Conservation (phyloP, 73 alveolate genomes). For the Paramecium biaurelia region DNA sequence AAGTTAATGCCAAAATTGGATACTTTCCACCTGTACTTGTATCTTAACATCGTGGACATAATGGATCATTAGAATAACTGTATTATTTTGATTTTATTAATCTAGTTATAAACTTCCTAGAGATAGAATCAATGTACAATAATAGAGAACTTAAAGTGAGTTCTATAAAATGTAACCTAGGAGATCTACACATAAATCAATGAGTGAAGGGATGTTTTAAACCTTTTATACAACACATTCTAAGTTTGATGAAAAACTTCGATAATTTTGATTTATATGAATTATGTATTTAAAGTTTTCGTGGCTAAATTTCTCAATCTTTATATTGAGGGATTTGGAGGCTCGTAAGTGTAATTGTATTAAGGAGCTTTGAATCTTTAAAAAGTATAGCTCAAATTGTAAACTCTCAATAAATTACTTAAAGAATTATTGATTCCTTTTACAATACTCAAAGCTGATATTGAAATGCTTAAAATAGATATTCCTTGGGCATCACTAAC, state of each 20-base stretch:
- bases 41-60: neutral
- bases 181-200: neutral
- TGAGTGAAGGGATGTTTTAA: neutral
- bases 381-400: slow-evolving; percentile 29
- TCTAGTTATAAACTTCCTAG: neutral
- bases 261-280: slow-evolving; percentile 47
- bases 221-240: slow-evolving; percentile 46
- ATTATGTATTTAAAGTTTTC: slow-evolving; percentile 46
- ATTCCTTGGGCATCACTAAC: slow-evolving; percentile 35
- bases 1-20: neutral
- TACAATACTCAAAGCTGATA: slow-evolving; percentile 34
- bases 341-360: neutral
- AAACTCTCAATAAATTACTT: slow-evolving; percentile 27
- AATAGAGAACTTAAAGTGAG: neutral
- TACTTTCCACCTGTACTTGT: neutral
- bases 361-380: slow-evolving; percentile 42
- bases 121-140: neutral
- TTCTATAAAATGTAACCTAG: neutral
- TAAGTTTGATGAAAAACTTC: slow-evolving; percentile 38
- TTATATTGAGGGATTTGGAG: slow-evolving; percentile 38
- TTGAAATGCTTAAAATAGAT: slow-evolving; percentile 9
- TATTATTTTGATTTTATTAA: neutral
- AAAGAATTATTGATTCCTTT: slow-evolving; percentile 1
- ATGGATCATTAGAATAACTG: slow-evolving; percentile 36
- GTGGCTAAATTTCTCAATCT: slow-evolving; percentile 46